phyloP scores from a whole-genome alignment of 1,284 basidiomycete species.

The Coniferiporia sulphurascens region DNA sequence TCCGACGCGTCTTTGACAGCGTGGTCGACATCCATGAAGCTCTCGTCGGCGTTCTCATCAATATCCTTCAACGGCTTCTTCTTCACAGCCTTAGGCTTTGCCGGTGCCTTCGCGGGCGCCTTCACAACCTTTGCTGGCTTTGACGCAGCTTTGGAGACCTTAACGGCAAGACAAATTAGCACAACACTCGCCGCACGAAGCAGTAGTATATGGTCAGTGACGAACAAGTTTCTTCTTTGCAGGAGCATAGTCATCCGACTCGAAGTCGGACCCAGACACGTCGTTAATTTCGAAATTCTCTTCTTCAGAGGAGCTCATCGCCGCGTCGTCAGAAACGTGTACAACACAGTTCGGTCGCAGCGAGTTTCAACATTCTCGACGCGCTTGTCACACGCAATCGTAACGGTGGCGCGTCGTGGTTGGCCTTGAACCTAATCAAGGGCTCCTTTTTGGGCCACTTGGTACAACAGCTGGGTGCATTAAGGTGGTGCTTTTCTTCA shows the following conservation, averaged over 20 bases:
- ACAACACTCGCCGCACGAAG: constrained; percentile 4
- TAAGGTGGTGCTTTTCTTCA: no score
- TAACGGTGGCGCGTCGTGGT: not conserved
- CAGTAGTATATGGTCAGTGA: constrained; percentile 13
- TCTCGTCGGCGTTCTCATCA: constrained; percentile 49
- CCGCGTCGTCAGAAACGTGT: not conserved
- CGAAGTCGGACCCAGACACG: constrained; percentile 50
- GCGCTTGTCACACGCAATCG: not conserved
- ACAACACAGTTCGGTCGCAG: not conserved
- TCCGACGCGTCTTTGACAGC: constrained; percentile 30
- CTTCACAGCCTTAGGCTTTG: constrained; percentile 48
- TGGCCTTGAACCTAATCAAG: not conserved
- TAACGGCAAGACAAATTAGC: constrained; percentile 19
- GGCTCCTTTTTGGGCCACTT: no score
- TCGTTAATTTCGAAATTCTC: constrained; percentile 62
- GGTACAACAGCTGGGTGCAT: no score
- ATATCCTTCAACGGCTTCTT: constrained; percentile 68
- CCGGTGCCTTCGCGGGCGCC: constrained; percentile 34
- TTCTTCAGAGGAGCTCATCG: constrained; percentile 37
- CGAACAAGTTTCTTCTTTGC: constrained; percentile 52
- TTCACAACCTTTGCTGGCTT: constrained; percentile 29
- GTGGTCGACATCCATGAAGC: constrained; percentile 31
- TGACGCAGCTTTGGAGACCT: constrained; percentile 24
- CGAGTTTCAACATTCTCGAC: not conserved
- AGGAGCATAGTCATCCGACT: constrained; percentile 60